These are phyloP conservation scores for Xylaria venustula DNA, from an alignment of 495 filamentous ascomycete species.

Conservation along the genomic window DNA sequence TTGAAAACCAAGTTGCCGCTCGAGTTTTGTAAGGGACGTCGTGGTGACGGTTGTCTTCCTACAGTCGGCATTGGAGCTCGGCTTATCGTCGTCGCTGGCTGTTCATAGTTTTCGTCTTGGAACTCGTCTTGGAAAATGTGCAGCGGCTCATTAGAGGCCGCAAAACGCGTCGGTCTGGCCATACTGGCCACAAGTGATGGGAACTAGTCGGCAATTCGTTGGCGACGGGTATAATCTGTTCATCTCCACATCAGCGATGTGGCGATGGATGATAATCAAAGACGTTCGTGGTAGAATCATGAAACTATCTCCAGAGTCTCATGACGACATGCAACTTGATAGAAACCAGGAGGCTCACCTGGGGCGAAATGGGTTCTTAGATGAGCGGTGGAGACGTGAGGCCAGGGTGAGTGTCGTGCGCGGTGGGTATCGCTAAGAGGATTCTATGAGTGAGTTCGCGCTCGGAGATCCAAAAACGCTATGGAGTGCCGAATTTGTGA, in stretches of 20 bases:
- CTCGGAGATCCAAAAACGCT: constrained; percentile 23
- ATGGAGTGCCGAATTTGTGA: constrained; percentile 1
- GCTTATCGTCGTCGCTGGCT: constrained; percentile 43
- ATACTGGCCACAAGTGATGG: constrained; percentile 29
- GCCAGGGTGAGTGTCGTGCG: constrained; percentile 30
- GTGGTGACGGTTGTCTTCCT: constrained; percentile 36
- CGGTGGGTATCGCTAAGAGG: constrained; percentile 26
- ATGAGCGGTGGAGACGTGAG: constrained; percentile 33
- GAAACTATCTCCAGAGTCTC: constrained; percentile 5
- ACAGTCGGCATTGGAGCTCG: constrained; percentile 53
- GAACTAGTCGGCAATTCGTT: constrained; percentile 8
- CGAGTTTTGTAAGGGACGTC: constrained; percentile 51
- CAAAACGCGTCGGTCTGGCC: constrained; percentile 60
- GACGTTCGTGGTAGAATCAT: not conserved
- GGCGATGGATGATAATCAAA: constrained; percentile 4
- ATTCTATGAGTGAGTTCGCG: constrained; percentile 23
- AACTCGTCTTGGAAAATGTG: constrained; percentile 64
- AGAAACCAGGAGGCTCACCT: constrained; percentile 24
- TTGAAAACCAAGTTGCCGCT: constrained; percentile 54
- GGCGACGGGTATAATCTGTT: constrained; percentile 12
- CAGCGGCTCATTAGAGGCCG: constrained; percentile 51
- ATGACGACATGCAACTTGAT: constrained; percentile 18
- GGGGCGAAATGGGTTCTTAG: constrained; percentile 19
- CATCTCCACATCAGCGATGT: constrained; percentile 5
- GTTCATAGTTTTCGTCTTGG: constrained; percentile 35